These are phyloP conservation scores for Leccinum longicurvipes DNA, from an alignment of 768 basidiomycete species.

Conservation along the genomic window DNA sequence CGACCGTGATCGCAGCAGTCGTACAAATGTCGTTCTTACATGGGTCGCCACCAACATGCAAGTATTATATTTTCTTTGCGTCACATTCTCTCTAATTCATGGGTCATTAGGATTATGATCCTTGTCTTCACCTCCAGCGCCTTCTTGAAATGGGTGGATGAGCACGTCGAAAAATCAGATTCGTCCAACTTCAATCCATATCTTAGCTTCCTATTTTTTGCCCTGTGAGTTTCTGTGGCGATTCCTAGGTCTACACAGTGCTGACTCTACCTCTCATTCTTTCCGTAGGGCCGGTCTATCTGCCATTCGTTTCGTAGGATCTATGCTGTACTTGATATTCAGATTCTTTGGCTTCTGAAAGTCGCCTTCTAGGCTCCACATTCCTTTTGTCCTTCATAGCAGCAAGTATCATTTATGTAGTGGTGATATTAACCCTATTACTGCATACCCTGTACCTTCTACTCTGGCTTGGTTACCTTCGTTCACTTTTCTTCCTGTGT, in stretches of 20 bases:
- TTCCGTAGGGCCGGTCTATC: constrained; percentile 67
- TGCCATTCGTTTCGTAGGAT: constrained; percentile 77
- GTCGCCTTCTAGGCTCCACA: neutral
- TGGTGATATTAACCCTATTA: constrained; percentile 6
- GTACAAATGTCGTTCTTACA: constrained; percentile 80
- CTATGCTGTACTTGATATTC: constrained; percentile 73
- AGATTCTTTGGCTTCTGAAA: constrained; percentile 52
- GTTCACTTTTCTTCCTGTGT: constrained; percentile 2
- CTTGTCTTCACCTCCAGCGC: constrained; percentile 72
- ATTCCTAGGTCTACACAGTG: neutral
- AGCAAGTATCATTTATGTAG: constrained; percentile 1
- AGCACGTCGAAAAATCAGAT: constrained; percentile 48
- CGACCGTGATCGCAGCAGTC: constrained; percentile 80
- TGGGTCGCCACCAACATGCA: constrained; percentile 87
- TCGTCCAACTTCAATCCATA: constrained; percentile 83
- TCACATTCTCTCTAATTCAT: neutral
- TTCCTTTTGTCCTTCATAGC: constrained; percentile 4
- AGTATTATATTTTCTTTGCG: constrained; percentile 23
- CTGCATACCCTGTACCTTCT: constrained; percentile 14
- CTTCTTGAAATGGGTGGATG: constrained; percentile 70
- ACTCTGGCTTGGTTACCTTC: neutral
- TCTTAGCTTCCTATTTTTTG: constrained; percentile 75
- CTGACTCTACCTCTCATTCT: constrained; percentile 3
- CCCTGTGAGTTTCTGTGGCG: constrained; percentile 39
- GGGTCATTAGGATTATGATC: constrained; percentile 54